Base-by-base conservation (phyloP, 331 rosid species). In the Quercus tomentella region DNA sequence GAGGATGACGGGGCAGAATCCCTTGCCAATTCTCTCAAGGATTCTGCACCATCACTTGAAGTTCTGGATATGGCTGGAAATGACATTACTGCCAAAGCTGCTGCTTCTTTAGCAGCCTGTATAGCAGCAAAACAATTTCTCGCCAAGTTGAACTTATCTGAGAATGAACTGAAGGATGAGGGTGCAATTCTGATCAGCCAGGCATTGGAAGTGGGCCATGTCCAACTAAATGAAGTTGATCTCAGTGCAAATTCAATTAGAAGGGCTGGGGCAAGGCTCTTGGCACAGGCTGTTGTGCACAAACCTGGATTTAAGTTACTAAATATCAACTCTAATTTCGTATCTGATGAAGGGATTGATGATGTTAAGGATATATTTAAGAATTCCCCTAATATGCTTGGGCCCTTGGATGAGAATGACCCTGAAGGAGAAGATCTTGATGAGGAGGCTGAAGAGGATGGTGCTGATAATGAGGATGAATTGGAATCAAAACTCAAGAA, bases 1-100 rank as follows among this genome's bases (percentile, higher is more conserved):
- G 98, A 92, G 86, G 98, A 94, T 79, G 91, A 89, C 65, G 97
- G 97, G 70, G 82, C 93, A 18, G 96, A 86, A 81, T 88, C 96
- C 7, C 84, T 90, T 45, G 92, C 89, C 49, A 83, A 80, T 71
- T 88, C 94, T 65, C 94, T 94, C 52, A 90, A 84, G 81, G 92
- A 89, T 84, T 89, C 94, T 63, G 97, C 97, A 4, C 94, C 94
- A 6, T 86, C 87, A 4, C 89, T 92, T 56, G 93, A 90, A 84
- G 89, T 92, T 83, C 81, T 94, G 75, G 98, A 92, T 70, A 82
- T 94, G 88, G 83, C 94, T 28, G 98, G 98, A 77, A 94, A 94
- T 84, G 97, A 92, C 84, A 88, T 94, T 26, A 90, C 92, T 68
- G 88, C 86, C 31, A 86, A 85, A 80, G 87, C 85, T 45, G 90